Base-by-base conservation (phyloP, 2,329 filamentous ascomycete genomes). In the Penicillium sp. region DNA sequence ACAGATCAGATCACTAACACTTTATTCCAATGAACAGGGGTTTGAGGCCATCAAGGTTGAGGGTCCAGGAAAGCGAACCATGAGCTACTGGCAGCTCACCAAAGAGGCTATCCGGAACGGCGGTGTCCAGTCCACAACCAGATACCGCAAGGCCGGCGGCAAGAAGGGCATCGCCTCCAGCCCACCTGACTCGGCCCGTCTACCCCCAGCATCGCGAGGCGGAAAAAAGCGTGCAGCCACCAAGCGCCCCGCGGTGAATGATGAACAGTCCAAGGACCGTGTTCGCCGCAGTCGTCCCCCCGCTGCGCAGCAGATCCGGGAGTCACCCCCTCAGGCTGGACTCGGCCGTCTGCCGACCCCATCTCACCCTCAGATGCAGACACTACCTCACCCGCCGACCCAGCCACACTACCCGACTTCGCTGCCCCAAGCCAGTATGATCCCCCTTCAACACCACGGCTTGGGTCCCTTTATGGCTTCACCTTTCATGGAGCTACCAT, bases 41-140 rank as follows among this genome's bases (percentile, higher is more conserved):
- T 70, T 70, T 50, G 67, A 68, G 76, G 78, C 79, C 8, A 79
- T 83, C 63, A 74, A 77, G 54, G 79, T 80, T 65, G 73, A 72
- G 25, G 62, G 55, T 13, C 56, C 67, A 6, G 69, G 74, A 41
- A 73, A 77, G 18, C 79, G 81, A 47, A 63, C 74, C 7, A 83
- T 85, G 62, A 90, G 86, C 63, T 80, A 86, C 66, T 97, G 91
- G 91, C 79, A 83, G 38, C 73, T 97, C 26, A 83, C 84, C 33
- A 73, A 81, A 1, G 82, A 84, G 66, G 88, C 88, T 0, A 71
- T 88, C 29, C 69, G 70, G 18, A 72, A 85, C 25, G 87, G 88
- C 5, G 38, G 53, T 26, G 86, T 96, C 43, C 82, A 90, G 67
- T 91, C 88, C 49, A 97, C 91, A 0, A 96, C 91, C 1, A 75